These are phyloP conservation scores for Sungouiella blattae DNA, from an alignment of 805 yeast genomes.

Conservation along the genomic window DNA sequence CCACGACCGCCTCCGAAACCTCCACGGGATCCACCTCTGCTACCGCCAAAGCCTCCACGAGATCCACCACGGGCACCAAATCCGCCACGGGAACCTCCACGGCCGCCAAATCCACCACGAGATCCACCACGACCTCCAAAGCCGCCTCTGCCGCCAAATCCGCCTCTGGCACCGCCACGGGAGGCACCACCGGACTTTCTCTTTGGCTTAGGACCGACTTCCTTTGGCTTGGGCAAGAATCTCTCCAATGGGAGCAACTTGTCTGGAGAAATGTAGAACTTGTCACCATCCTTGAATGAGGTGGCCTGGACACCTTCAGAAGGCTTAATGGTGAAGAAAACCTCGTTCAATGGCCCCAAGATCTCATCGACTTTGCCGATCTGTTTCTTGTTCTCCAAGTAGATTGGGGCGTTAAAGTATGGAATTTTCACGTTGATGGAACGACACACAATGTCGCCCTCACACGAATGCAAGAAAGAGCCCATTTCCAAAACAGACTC, in stretches of 20 bases:
- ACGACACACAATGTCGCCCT: slow-evolving; percentile 95
- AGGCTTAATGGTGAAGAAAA: slow-evolving; percentile 95
- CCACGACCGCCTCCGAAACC: no score
- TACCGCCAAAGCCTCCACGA: slow-evolving; percentile 33
- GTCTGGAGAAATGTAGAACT: slow-evolving; percentile 92
- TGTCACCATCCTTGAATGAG: slow-evolving; percentile 93
- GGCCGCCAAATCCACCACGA: slow-evolving; percentile 26
- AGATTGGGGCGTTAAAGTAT: slow-evolving; percentile 97
- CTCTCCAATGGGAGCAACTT: slow-evolving; percentile 93
- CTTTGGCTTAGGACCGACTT: slow-evolving; percentile 76
- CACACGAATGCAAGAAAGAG: slow-evolving; percentile 84
- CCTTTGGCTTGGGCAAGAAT: slow-evolving; percentile 94
- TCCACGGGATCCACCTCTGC: slow-evolving; percentile 12
- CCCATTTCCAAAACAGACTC: slow-evolving; percentile 96
- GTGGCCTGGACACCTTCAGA: slow-evolving; percentile 93
- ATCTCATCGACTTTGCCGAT: slow-evolving; percentile 98
- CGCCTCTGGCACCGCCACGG: slow-evolving; percentile 30
- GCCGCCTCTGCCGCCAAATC: slow-evolving; percentile 22
- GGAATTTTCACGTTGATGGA: slow-evolving; percentile 93
- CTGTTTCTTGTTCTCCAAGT: slow-evolving; percentile 91
- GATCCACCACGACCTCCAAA: slow-evolving; percentile 28
- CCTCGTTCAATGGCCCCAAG: slow-evolving; percentile 95
- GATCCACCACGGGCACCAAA: slow-evolving; percentile 29
- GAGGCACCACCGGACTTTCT: slow-evolving; percentile 49
- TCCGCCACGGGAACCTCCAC: slow-evolving; percentile 27